Conservation (phyloP, 1,139 yeast genomes). For the Yamadazyma dendronema region DNA sequence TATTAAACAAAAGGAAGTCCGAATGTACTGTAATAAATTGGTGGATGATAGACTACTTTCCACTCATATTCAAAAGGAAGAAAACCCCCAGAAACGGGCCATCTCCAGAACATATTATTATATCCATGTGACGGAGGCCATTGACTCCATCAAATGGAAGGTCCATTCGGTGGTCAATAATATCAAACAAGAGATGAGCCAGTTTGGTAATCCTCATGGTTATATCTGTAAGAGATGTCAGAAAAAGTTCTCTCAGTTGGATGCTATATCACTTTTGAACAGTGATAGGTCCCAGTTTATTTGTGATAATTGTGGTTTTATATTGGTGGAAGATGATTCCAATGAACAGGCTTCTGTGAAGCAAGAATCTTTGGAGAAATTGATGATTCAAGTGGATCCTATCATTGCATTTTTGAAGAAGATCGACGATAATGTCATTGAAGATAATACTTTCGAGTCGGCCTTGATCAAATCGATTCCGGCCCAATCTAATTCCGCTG, state of each 20-base stretch:
- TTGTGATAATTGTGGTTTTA: conserved; percentile 80
- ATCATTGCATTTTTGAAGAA: conserved; percentile 78
- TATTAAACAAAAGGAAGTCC: conserved; percentile 81
- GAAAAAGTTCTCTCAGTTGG: conserved; percentile 77
- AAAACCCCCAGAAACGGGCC: conserved; percentile 68
- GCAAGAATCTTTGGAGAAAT: conserved; percentile 76
- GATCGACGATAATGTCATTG: conserved; percentile 81
- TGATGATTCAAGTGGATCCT: conserved; percentile 90
- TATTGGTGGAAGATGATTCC: conserved; percentile 84
- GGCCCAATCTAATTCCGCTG: conserved; percentile 68
- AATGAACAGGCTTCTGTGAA: conserved; percentile 78
- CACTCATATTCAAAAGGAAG: conserved; percentile 78
- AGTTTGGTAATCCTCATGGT: conserved; percentile 89
- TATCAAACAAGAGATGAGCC: conserved; percentile 76
- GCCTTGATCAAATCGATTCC: conserved; percentile 80
- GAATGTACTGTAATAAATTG: conserved; percentile 76
- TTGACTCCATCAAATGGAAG: conserved; percentile 95
- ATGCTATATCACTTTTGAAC: conserved; percentile 78
- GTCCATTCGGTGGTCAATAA: conserved; percentile 81
- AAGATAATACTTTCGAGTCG: conserved; percentile 84
- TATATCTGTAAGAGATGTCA: conserved; percentile 87
- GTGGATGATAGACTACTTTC: conserved; percentile 78
- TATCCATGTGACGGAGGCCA: conserved; percentile 88
- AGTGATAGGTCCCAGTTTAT: conserved; percentile 78
- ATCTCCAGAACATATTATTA: conserved; percentile 76